phyloP scores from a whole-genome alignment of 371 early-diverging fungal genomes.

The Apophysomyces ossiformis region DNA sequence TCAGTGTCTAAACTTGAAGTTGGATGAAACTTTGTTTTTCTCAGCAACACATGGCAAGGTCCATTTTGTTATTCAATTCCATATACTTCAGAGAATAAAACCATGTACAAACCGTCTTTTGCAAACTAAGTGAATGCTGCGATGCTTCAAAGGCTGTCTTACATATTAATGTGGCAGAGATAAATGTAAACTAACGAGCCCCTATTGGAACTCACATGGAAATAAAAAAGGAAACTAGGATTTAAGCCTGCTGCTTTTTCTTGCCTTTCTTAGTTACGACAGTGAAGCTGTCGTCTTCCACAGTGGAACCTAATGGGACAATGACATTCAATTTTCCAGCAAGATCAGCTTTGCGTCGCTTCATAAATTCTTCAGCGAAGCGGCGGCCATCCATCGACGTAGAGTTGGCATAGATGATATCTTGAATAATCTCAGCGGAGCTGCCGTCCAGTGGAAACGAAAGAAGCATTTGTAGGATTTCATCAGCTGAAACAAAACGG shows the following conservation, averaged over 20 bases:
- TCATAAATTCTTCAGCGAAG: conserved; percentile 83
- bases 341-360: conserved; percentile 75
- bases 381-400: conserved; percentile 75
- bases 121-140: too few species aligned
- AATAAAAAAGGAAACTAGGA: neutral
- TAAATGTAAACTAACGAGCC: neutral
- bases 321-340: conserved; percentile 55
- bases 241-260: conserved; percentile 24
- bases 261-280: conserved; percentile 65
- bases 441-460: conserved; percentile 78
- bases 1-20: too few species aligned
- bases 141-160: too few species aligned
- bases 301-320: conserved; percentile 21
- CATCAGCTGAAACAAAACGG: conserved; percentile 46
- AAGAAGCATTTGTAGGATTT: conserved; percentile 78
- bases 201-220: neutral
- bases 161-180: too few species aligned
- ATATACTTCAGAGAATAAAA: too few species aligned
- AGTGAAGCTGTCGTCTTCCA: conserved; percentile 47
- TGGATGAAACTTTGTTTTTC: too few species aligned
- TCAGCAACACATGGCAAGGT: too few species aligned
- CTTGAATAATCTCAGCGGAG: conserved; percentile 78
- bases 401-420: conserved; percentile 79
- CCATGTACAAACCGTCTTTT: too few species aligned
- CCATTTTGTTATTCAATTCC: too few species aligned